Evolutionary conservation across 2,329 filamentous ascomycete species (phyloP).

Genomic region (Fusarium sp.): DNA sequence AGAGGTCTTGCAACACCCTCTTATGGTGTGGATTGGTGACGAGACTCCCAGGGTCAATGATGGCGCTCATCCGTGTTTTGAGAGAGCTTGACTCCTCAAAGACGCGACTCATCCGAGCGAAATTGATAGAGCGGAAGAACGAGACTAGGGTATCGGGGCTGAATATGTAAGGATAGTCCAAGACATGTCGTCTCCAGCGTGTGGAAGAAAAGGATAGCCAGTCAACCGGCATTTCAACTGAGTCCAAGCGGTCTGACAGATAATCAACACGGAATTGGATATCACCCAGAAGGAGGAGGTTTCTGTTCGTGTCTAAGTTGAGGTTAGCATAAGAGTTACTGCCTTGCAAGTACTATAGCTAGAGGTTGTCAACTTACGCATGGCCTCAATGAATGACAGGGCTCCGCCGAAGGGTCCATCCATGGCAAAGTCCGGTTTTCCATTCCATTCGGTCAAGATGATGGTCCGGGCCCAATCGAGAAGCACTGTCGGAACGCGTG

Average conservation of each 20-base stretch:
- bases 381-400: constrained; percentile 75
- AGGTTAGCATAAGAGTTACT: constrained; percentile 14
- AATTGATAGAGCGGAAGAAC: constrained; percentile 90
- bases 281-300: constrained; percentile 72
- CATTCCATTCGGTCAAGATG: constrained; percentile 84
- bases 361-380: constrained; percentile 67
- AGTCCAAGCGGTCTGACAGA: constrained; percentile 79
- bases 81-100: constrained; percentile 76
- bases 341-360: neutral
- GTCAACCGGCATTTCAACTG: constrained; percentile 76
- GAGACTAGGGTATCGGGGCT: constrained; percentile 76
- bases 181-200: constrained; percentile 75
- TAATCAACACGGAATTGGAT: constrained; percentile 80
- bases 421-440: constrained; percentile 74
- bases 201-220: constrained; percentile 74
- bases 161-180: constrained; percentile 87
- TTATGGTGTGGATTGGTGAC: constrained; percentile 69
- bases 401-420: constrained; percentile 81
- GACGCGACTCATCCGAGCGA: constrained; percentile 83
- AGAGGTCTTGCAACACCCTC: constrained; percentile 68
- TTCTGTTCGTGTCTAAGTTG: constrained; percentile 67
- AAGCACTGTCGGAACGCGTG: constrained; percentile 64
- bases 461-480: constrained; percentile 81
- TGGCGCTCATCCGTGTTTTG: constrained; percentile 65
- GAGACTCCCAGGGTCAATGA: constrained; percentile 64